A percentile compares a stretch with the other conserved stretches of the same genome.
These are phyloP conservation scores for Agaricus subrufescens DNA, from an alignment of 768 basidiomycete genomes.

Conservation along the genomic window DNA sequence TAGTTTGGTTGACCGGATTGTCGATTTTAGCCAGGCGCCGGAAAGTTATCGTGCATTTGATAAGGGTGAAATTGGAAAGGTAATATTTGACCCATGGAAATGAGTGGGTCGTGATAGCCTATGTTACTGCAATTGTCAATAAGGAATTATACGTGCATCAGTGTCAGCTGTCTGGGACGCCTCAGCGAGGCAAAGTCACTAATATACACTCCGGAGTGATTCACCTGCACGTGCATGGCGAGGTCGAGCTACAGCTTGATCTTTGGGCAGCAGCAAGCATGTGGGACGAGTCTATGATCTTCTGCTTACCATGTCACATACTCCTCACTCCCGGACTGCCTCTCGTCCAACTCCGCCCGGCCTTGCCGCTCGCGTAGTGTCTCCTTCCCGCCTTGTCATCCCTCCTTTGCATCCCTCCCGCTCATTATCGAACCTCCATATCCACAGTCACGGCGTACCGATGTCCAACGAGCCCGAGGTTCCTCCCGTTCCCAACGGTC, in stretches of 20 bases:
- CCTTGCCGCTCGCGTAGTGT: slow-evolving; percentile 19
- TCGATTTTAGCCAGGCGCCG: slow-evolving; percentile 51
- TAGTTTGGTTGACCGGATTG: slow-evolving; percentile 66
- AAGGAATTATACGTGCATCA: no score
- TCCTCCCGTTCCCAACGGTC: slow-evolving; percentile 16
- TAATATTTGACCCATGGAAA: slow-evolving; percentile 73
- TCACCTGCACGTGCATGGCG: no score
- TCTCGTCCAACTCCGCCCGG: slow-evolving; percentile 37
- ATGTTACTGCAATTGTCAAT: no score
- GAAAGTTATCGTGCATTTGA: slow-evolving; percentile 66
- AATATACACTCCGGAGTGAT: no score
- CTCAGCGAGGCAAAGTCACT: no score
- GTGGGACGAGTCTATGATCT: not conserved
- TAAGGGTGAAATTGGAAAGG: slow-evolving; percentile 68
- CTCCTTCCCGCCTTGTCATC: slow-evolving; percentile 51
- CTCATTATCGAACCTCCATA: slow-evolving; percentile 53
- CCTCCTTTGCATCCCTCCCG: slow-evolving; percentile 49
- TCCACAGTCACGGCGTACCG: slow-evolving; percentile 44
- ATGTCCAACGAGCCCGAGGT: slow-evolving; percentile 25
- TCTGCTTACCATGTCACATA: slow-evolving; percentile 20
- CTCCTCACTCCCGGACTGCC: slow-evolving; percentile 31
- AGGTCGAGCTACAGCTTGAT: no score
- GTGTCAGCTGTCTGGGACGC: no score
- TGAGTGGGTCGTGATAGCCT: slow-evolving; percentile 10
- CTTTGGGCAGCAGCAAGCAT: no score